Evolutionary conservation across 352 stramenopile species (phyloP).

Genomic region (Phytophthora ohioensis): DNA sequence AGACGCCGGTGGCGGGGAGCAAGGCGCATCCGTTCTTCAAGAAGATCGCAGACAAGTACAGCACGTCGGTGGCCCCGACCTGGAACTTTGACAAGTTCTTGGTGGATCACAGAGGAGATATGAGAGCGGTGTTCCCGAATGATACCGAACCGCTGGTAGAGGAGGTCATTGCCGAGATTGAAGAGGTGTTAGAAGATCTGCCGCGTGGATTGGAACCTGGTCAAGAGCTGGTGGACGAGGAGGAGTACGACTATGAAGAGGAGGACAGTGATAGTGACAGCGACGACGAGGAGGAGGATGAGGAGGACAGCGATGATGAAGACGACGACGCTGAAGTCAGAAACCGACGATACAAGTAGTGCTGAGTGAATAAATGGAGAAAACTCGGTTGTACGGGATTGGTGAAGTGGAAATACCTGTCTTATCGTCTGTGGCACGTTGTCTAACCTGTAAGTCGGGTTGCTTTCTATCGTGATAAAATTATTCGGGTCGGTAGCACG

Average conservation of each 20-base stretch:
- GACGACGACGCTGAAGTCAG: slow-evolving; percentile 11
- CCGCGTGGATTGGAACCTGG: slow-evolving; percentile 23
- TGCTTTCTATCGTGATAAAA: no score
- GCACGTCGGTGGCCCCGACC: slow-evolving; percentile 68
- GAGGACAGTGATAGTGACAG: slow-evolving; percentile 19
- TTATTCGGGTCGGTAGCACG: no score
- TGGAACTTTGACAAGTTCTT: slow-evolving; percentile 90
- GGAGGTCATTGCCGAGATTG: slow-evolving; percentile 70
- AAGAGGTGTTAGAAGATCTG: slow-evolving; percentile 65
- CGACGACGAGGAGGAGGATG: slow-evolving; percentile 24
- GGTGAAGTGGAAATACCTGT: no score
- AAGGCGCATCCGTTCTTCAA: slow-evolving; percentile 74
- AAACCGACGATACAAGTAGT: slow-evolving; percentile 6
- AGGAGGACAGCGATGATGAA: slow-evolving; percentile 16
- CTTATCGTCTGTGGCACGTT: no score
- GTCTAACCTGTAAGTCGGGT: no score
- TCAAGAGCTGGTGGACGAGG: slow-evolving; percentile 29
- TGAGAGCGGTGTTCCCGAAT: slow-evolving; percentile 76
- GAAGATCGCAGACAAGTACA: slow-evolving; percentile 69
- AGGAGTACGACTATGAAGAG: slow-evolving; percentile 30
- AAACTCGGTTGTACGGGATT: no score
- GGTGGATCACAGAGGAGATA: slow-evolving; percentile 64
- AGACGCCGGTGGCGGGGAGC: slow-evolving; percentile 52
- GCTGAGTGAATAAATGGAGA: background rate
- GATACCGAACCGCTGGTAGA: slow-evolving; percentile 72